Percentiles rank a stretch among this genome's conserved stretches.
Conservation (phyloP, 2,329 filamentous ascomycete genomes). For the Botrytis hyacinthi region DNA sequence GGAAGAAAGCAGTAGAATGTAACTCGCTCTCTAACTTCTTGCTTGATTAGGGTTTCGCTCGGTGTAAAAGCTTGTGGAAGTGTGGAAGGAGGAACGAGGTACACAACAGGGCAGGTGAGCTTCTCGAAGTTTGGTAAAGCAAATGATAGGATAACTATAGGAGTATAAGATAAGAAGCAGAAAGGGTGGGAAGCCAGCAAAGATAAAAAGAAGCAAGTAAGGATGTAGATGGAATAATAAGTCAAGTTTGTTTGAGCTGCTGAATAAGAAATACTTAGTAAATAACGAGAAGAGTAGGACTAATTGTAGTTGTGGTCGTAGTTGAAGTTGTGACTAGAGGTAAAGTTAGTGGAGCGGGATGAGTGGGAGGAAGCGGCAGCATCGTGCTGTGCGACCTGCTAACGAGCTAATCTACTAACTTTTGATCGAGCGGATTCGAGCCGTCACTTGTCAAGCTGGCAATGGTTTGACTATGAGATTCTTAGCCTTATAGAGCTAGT, state of each 20-base stretch:
- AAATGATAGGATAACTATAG: constrained; percentile 5
- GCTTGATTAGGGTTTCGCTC: not conserved
- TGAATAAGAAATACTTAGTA: not conserved
- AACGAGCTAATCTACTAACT: not conserved
- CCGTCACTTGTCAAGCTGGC: constrained; percentile 2
- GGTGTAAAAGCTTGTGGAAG: constrained; percentile 11
- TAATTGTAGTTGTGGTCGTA: not conserved
- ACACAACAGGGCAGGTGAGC: constrained; percentile 20
- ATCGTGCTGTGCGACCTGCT: constrained; percentile 6
- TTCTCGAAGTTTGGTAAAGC: constrained; percentile 20
- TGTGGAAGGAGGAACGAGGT: constrained; percentile 11
- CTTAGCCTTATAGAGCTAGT: constrained; percentile 9
- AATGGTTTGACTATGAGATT: not conserved
- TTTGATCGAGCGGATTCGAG: constrained; percentile 11
- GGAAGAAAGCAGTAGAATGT: constrained; percentile 1
- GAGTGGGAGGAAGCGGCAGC: constrained; percentile 7
- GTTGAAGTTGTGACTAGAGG: not conserved
- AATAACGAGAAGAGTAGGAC: not conserved
- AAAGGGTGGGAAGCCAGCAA: not conserved
- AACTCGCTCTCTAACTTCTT: not conserved
- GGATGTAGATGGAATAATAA: not conserved
- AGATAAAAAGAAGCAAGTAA: not conserved
- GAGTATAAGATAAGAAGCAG: constrained; percentile 6
- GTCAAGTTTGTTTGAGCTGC: not conserved
- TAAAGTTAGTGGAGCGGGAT: constrained; percentile 9